Conservation (phyloP, 2,329 filamentous ascomycete species). For the Xylariaceae sp. region DNA sequence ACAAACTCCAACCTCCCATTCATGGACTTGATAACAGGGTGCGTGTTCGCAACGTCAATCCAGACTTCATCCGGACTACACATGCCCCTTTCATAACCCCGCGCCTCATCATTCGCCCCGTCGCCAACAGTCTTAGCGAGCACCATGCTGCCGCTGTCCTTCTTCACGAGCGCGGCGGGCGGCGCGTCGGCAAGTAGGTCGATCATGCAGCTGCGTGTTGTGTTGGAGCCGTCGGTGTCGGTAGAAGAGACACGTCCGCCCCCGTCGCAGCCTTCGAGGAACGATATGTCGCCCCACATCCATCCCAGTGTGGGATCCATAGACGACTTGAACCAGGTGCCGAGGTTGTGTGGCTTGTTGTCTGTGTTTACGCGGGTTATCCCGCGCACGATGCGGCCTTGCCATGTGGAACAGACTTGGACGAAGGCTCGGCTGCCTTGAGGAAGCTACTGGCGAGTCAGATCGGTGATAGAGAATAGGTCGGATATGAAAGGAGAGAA, state of each 20-base stretch:
- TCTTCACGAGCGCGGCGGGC: constrained; percentile 12
- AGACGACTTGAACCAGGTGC: constrained; percentile 24
- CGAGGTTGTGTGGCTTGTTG: constrained; percentile 21
- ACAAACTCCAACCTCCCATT: constrained; percentile 12
- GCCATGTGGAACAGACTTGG: constrained; percentile 25
- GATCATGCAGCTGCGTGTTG: constrained; percentile 14
- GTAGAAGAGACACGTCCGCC: constrained; percentile 15
- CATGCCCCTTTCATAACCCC: constrained; percentile 11
- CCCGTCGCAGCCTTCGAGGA: constrained; percentile 27
- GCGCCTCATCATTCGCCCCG: constrained; percentile 7
- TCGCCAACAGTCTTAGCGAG: constrained; percentile 11
- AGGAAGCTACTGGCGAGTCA: constrained; percentile 17
- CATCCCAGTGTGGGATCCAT: constrained; percentile 10
- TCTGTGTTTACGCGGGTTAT: constrained; percentile 21
- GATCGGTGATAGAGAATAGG: neutral
- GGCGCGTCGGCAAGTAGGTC: constrained; percentile 23
- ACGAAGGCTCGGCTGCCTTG: constrained; percentile 22
- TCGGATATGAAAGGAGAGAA: neutral
- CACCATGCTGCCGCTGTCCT: constrained; percentile 11
- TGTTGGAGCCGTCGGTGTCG: constrained; percentile 19
- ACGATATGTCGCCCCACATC: constrained; percentile 25
- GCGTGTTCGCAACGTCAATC: constrained; percentile 4
- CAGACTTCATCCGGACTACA: constrained; percentile 9
- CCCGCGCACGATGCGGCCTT: constrained; percentile 28
- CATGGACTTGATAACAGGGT: constrained; percentile 10